A percentile compares a stretch with the other conserved stretches of the same genome.
phyloP scores from a whole-genome alignment of 148 eudicot species.

The Dysphania ambrosioides region DNA sequence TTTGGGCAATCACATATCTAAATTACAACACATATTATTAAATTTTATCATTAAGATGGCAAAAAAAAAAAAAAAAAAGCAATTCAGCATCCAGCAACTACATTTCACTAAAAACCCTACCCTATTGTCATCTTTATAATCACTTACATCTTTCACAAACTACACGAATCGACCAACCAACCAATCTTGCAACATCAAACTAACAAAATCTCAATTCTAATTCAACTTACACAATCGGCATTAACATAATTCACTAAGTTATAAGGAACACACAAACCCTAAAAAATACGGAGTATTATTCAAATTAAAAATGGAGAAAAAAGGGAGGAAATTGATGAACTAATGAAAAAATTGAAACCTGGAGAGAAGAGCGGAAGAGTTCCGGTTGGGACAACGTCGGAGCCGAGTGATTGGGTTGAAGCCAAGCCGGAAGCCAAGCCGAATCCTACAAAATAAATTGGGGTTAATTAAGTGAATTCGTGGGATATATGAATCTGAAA shows the following conservation, averaged over 20 bases:
- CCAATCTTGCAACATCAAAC: too few relatives aligned
- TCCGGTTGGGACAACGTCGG: background rate
- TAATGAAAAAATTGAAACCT: conserved; percentile 15
- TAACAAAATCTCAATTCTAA: background rate
- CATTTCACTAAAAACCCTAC: too few relatives aligned
- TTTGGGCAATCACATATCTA: background rate
- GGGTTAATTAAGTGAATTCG: background rate
- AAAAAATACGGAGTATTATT: background rate
- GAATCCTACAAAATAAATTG: conserved; percentile 22
- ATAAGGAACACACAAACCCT: background rate
- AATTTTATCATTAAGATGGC: background rate
- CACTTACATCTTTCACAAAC: too few relatives aligned
- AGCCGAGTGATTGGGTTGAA: conserved; percentile 27
- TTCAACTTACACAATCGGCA: background rate
- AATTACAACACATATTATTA: background rate
- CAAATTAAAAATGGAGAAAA: background rate
- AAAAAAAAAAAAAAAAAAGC: too few relatives aligned
- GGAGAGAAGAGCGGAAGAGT: conserved; percentile 12
- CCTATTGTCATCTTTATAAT: too few relatives aligned
- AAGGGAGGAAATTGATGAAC: background rate
- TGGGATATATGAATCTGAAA: background rate
- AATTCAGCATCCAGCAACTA: background rate
- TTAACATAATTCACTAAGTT: background rate
- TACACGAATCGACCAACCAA: too few relatives aligned
- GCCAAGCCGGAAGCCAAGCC: conserved; percentile 43